Conservation (phyloP, 2,329 filamentous ascomycete species). For the Fusarium equiseti region DNA sequence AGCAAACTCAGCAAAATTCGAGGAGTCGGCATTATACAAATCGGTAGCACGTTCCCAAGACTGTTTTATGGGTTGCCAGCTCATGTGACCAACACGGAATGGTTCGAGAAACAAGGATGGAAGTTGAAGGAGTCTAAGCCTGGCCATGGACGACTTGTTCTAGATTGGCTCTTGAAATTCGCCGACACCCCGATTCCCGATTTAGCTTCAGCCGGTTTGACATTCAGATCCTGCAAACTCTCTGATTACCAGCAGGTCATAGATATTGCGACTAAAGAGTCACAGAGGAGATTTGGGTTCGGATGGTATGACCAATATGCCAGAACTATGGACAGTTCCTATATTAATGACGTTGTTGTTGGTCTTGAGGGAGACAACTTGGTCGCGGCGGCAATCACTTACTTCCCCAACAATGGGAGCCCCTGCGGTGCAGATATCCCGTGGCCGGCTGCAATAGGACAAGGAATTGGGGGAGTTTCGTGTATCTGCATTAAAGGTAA, state of each 20-base stretch:
- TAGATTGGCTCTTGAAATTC: constrained; percentile 67
- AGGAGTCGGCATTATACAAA: constrained; percentile 66
- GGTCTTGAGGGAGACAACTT: constrained; percentile 62
- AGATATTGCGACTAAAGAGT: constrained; percentile 63
- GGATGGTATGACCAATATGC: constrained; percentile 72
- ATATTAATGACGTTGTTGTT: constrained; percentile 66
- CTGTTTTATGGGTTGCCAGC: constrained; percentile 66
- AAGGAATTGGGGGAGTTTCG: constrained; percentile 68
- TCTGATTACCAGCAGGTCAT: constrained; percentile 62
- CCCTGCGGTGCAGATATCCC: constrained; percentile 64
- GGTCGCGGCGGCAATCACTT: constrained; percentile 67
- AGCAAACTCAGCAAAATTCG: constrained; percentile 62
- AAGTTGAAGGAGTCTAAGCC: constrained; percentile 57
- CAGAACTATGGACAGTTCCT: constrained; percentile 60
- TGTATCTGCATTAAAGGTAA: constrained; percentile 70
- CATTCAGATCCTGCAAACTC: constrained; percentile 60
- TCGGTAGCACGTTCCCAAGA: constrained; percentile 70
- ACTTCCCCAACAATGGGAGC: constrained; percentile 61
- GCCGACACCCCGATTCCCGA: constrained; percentile 60
- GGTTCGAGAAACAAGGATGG: constrained; percentile 69
- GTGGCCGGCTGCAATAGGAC: constrained; percentile 65
- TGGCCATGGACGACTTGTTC: constrained; percentile 62
- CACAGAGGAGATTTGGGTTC: constrained; percentile 60
- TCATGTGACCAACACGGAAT: constrained; percentile 58
- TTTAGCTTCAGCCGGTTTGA: constrained; percentile 56